Base-by-base conservation (phyloP, 2,329 filamentous ascomycete species). In the Sporothrix mexicana region DNA sequence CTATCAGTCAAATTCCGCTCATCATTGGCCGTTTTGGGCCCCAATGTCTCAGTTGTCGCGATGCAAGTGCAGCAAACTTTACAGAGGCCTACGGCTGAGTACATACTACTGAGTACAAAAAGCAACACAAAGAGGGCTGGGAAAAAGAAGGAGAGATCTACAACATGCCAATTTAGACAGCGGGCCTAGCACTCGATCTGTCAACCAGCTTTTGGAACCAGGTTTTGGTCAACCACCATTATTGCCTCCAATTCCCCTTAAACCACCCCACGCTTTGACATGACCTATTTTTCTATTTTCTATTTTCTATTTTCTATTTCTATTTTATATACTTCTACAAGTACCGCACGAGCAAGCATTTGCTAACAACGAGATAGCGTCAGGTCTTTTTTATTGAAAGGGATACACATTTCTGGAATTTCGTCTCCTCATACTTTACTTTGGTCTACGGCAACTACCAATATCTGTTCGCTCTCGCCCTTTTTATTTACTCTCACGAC, bases 341-440 rank as follows among this genome's bases (percentile, higher is more conserved):
- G 20, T 13, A 45, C 9, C 20, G 51, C 9, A 30, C 17, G 2
- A 13, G 61, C 61, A 23, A 66, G 41, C 61, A 66, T 25, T 25
- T 66, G 41, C 61, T 66, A 66, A 66, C 61, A 47, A 25, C 20
- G 61, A 66, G 61, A 66, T 66, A 47, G 61, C 20, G 6, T 47
- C 61, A 66, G 61, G 36, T 64, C 59, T 23, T 47, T 47, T 49
- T 67, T 30, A 49, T 51, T 51, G 30, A 15, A 67, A 67, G 62
- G 23, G 45, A 51, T 36, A 67, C 8, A 30, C 23, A 45, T 13
- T 36, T 36, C 3, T 36, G 30, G 7, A 30, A 15, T 47, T 47
- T 10, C 47, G 45, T 47, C 45, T 12, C 61, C 8, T 47, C 41
- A 25, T 20, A 9, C 30, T 36, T 36, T 66, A 66, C 47, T 25